Percentiles rank a stretch among this genome's conserved stretches.
These are phyloP conservation scores for Tetrastigma voinierianum DNA, from an alignment of 164 flowering plant species.

Conservation along the genomic window DNA sequence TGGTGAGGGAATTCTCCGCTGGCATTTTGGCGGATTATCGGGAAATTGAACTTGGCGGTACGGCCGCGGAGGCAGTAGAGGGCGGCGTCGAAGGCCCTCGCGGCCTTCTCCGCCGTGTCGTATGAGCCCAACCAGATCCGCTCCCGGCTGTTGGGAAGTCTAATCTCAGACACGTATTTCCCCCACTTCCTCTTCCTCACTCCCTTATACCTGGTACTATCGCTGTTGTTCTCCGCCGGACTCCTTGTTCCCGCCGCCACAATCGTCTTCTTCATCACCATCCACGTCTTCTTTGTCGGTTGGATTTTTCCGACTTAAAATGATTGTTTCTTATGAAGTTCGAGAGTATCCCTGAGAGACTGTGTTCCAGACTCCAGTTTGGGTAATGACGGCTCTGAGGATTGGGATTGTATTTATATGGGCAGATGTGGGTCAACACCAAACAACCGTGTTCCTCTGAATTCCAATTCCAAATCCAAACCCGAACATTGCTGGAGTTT, in stretches of 20 bases:
- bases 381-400: no score
- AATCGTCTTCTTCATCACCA: conserved; percentile 15
- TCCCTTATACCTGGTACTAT: conserved; percentile 51
- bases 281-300: no score
- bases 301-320: no score
- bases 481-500: no score
- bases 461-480: no score
- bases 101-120: conserved; percentile 82
- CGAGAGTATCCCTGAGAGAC: no score
- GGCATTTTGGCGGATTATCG: conserved; percentile 51
- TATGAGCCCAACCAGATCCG: conserved; percentile 93
- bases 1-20: conserved; percentile 40
- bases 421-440: no score
- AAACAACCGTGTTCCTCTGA: no score
- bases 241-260: no score
- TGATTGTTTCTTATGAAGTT: no score
- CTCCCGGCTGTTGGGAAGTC: conserved; percentile 82
- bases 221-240: conserved; percentile 10
- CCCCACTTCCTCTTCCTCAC: conserved; percentile 93
- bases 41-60: conserved; percentile 81
- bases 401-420: no score
- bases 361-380: no score
- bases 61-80: conserved; percentile 71
- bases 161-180: conserved; percentile 78
- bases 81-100: conserved; percentile 90